Evolutionary conservation across 306 rosid genomes (phyloP), one percentile per base, ranked within the genome.

Genomic region (Urtica urens): DNA sequence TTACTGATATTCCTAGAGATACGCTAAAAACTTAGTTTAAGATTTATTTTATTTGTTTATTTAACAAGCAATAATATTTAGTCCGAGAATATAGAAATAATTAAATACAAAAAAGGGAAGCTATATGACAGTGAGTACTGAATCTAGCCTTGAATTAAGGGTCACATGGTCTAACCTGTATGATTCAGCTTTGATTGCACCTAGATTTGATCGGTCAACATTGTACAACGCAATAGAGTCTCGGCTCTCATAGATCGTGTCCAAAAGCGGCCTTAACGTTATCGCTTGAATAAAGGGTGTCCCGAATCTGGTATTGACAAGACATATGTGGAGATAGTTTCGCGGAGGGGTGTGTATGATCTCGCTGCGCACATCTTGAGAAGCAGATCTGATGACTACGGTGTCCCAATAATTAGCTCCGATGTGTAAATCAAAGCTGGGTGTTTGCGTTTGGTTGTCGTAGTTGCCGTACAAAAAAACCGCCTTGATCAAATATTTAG

Each of bases 261-360:
- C 49, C 4, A 14, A 31, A 14, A 75, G n/a, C 33, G 28, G 68
- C 23, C 78, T 51, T 27, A 79, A 6, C 18, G 68, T 82, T 23
- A 77, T 24, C 3, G 64, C 9, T 3, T 79, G 57, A 37, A 81
- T 71, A 14, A 38, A 77, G 6, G 92, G 78, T 2, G 26, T 46
- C 17, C 79, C 71, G 2, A 27, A 14, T 10, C 64, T 69, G 1
- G 15, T 66, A 5, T 71, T 74, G 0, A 53, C 65, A 26, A 77
- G 64, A 50, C 81, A 80, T 8, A 77, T 38, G 16, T 34, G 65
- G 15, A 69, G 14, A 28, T 62, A 18, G 19, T 63, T 43, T 10
- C 49, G 38, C 7, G 38, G 21, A 2, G 72, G 62, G 24, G 48
- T 49, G 66, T 72, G 49, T 20, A 72, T 69, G 5, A 66, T 34